Evolutionary conservation across 257 asterid species (phyloP), one percentile per base, ranked within the genome.

Genomic region (Solanum chilense): DNA sequence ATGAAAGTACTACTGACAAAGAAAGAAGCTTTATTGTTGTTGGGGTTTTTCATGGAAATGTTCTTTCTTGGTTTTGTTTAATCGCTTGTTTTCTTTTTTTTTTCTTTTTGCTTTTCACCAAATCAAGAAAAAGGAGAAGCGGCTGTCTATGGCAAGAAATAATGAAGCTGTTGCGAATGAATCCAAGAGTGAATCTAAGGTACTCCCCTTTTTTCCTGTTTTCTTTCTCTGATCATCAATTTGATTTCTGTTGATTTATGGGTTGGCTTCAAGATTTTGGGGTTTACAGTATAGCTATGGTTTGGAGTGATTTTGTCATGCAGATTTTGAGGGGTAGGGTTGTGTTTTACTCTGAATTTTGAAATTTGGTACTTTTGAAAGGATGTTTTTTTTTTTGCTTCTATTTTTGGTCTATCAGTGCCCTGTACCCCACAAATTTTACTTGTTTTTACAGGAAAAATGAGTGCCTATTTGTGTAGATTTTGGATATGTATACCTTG

Each of bases 141-240:
- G 21, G 11, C 14, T 56, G 35, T 60, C 84, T 45, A 86, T 86
- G 88, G 84, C 88, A 60, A 86, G 73, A 86, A 86, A 70, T 52
- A 73, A 78, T 86, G 88, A 86, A 86, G 84, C 88, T 44, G 7
- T 49, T 78, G 71, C 45, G 25, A 86, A 31, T n/a, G 88, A 86
- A 83, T 86, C 88, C 84, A 86, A 86, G 88, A 86, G 60, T 86
- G 88, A 86, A 42, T 86, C 88, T 21, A 86, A 86, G 88, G 88
- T 86, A 73, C 16, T 45, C 16, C 31, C 33, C 33, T 52, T 13
- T 69, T n/a, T 84, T 62, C 23, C 9, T 84, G 12, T 14, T 66
- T 85, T 69, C 73, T 86, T 33, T 35, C 41, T 12, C 45, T 42
- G 27, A 84, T 66, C 49, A 69, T 73, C 47, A 47, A 25, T 9